Evolutionary conservation across 768 basidiomycete species (phyloP).

Genomic region (Boletellus emodensis): DNA sequence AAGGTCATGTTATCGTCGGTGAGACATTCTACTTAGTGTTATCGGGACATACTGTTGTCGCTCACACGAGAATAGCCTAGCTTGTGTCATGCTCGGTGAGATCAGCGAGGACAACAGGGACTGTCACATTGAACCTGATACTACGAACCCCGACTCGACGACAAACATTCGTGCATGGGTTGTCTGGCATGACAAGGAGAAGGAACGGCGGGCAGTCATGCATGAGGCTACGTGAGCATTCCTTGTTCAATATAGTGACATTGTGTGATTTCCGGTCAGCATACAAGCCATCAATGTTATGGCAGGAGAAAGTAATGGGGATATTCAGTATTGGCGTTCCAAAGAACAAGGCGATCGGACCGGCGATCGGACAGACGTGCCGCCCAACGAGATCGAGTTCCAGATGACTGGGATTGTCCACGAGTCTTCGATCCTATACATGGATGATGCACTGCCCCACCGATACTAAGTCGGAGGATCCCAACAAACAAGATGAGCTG

Average conservation of each 20-base stretch:
- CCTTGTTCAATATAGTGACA: neutral
- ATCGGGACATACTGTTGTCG: neutral
- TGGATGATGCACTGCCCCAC: slow-evolving; percentile 4
- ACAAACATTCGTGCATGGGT: slow-evolving; percentile 10
- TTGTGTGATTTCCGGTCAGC: too few species aligned
- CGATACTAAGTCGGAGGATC: neutral
- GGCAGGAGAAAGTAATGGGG: neutral
- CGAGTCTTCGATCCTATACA: slow-evolving; percentile 8
- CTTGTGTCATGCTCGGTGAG: slow-evolving; percentile 6
- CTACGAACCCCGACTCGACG: neutral
- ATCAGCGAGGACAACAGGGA: neutral
- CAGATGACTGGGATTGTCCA: neutral
- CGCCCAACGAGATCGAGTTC: neutral
- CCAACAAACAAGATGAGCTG: too few species aligned
- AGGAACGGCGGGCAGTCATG: slow-evolving; percentile 5
- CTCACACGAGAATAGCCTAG: too few species aligned
- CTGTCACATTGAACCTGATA: neutral
- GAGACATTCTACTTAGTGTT: neutral
- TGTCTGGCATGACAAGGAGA: slow-evolving; percentile 1
- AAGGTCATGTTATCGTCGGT: slow-evolving; percentile 4
- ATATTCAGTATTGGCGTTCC: slow-evolving; percentile 7
- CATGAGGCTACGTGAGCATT: slow-evolving; percentile 2
- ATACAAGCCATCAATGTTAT: neutral
- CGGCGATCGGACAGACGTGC: neutral
- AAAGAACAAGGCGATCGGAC: neutral